Conservation (phyloP, 768 basidiomycete species). For the Serpula lacrymans region DNA sequence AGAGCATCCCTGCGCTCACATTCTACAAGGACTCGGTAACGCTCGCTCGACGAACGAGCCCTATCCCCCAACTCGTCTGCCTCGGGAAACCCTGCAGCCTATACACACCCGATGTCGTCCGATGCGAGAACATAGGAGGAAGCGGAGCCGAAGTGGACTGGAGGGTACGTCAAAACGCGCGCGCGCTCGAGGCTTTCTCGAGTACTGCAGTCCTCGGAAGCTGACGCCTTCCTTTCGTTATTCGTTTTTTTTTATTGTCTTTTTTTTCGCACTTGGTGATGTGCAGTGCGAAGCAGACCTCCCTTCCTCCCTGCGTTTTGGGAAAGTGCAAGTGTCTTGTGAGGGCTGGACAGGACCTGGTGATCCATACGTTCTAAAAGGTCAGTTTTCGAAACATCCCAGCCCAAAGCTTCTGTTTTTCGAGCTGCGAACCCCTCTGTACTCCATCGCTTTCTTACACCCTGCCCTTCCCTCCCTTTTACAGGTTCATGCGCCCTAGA, state of each 20-base stretch:
- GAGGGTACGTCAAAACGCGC: conserved; percentile 54
- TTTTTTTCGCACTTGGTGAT: too few species aligned
- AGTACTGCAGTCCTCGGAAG: background rate
- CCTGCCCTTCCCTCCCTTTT: conserved; percentile 72
- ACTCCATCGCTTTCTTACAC: conserved; percentile 71
- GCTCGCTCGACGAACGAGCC: conserved; percentile 55
- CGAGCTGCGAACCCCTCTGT: conserved; percentile 1
- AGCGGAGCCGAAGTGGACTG: conserved; percentile 81
- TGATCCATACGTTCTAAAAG: conserved; percentile 83
- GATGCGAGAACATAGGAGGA: conserved; percentile 80
- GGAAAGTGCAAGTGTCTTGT: conserved; percentile 81
- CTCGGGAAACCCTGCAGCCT: conserved; percentile 71
- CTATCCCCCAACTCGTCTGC: conserved; percentile 80
- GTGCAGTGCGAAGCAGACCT: conserved; percentile 87
- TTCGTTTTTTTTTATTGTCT: too few species aligned
- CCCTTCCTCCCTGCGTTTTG: conserved; percentile 78
- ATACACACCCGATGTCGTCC: conserved; percentile 81
- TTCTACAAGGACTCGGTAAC: conserved; percentile 75
- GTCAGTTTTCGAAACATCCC: conserved; percentile 38
- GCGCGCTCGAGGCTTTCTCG: background rate
- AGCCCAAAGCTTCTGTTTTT: background rate
- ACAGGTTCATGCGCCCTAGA: conserved; percentile 85
- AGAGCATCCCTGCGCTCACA: conserved; percentile 69
- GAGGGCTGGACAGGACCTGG: conserved; percentile 87
- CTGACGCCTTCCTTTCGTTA: too few species aligned